Conservation (phyloP, 78 protist genomes). For the Cavenderia fasciculata region DNA sequence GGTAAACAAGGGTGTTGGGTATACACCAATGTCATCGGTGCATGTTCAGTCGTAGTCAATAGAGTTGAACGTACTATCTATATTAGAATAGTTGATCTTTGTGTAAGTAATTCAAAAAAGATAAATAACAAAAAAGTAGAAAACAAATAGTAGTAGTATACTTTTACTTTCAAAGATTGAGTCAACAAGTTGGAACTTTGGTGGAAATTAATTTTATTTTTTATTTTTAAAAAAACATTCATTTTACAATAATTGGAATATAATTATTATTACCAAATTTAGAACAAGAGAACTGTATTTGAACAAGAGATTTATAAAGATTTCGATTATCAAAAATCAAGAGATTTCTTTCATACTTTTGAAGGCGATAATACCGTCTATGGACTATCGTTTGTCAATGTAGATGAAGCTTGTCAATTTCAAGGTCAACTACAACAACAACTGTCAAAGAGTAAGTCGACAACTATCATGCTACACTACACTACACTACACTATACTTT, state of each 20-base stretch:
- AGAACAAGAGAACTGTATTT: constrained; percentile 34
- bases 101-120: not conserved
- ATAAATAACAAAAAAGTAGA: not conserved
- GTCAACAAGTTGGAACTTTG: too few relatives aligned
- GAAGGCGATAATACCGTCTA: constrained; percentile 75
- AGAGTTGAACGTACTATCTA: constrained; percentile 33
- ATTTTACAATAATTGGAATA: not conserved
- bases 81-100: constrained; percentile 51
- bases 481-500: too few relatives aligned
- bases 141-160: too few relatives aligned
- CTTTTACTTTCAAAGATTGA: too few relatives aligned
- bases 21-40: constrained; percentile 32
- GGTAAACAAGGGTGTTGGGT: constrained; percentile 72
- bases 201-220: too few relatives aligned
- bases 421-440: too few relatives aligned
- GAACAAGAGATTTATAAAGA: constrained; percentile 79
- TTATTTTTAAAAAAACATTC: too few relatives aligned
- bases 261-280: not conserved
- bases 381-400: constrained; percentile 78
- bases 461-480: too few relatives aligned
- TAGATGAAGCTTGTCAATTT: constrained; percentile 70
- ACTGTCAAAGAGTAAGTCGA: too few relatives aligned
- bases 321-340: constrained; percentile 50
- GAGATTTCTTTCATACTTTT: constrained; percentile 75
- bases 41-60: constrained; percentile 12